Base-by-base conservation (phyloP, 2,329 filamentous ascomycete genomes). In the Domatiomyces catenatus region DNA sequence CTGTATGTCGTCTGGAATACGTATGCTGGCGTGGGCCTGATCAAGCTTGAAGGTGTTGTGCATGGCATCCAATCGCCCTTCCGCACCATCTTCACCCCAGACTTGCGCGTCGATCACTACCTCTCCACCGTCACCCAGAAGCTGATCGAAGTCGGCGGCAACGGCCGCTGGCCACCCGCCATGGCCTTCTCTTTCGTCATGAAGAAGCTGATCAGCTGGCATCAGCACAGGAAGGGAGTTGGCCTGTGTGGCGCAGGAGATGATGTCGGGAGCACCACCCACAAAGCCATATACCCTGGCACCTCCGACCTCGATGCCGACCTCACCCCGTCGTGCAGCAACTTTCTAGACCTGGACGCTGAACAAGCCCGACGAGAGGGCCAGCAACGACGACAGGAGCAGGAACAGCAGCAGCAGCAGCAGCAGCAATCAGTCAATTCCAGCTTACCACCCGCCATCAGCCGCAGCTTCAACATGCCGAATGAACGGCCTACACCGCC, bases 1-100 rank as follows among this genome's bases (percentile, higher is more conserved):
- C 80, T 83, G 60, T 78, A 77, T 62, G 79, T 84, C 58, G 82
- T 85, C 12, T 79, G 83, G 36, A 77, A 85, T n/a, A 77, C 82
- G 8, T 86, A 85, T 61, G 79, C 79, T 4, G 73, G 80, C 3
- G 80, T 87, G 20, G 76, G 84, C 28, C 69, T 87, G 42, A 81
- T 86, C 61, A 87, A 86, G 64, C 75, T 87, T 50, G 82, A 82
- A 64, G 81, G 84, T 50, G 76, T 80, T 8, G 77, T 81, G 2
- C 75, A 76, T 2, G 73, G 75, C 10, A 74, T 80, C 0, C 74
- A 76, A 32, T 81, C 77, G 12, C 79, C 81, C 57, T 72, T 89
- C 1, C 80, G 79, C 17, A 75, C 77, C 52, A 74, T 88, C 17
- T 81, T 90, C 53, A 72, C 79, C 55, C 77, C 79, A 55, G 75